phyloP scores from a whole-genome alignment of 2,329 filamentous ascomycete genomes.

The Alternaria atra region DNA sequence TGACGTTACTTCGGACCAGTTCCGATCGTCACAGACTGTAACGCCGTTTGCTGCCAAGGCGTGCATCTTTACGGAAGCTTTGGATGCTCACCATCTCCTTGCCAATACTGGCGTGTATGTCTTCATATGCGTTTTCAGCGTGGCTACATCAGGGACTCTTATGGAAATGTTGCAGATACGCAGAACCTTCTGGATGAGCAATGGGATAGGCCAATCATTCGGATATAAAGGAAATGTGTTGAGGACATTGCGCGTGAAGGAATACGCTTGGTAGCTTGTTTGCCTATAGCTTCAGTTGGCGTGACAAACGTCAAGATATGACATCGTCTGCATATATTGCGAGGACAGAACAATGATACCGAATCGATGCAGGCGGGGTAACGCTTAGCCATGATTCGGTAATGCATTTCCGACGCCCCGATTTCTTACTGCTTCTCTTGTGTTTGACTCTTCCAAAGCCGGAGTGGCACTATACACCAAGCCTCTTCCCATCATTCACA shows the following conservation, averaged over 20 bases:
- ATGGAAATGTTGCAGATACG: background rate
- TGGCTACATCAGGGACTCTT: background rate
- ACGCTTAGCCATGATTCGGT: background rate
- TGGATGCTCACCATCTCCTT: background rate
- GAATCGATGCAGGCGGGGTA: conserved; percentile 1
- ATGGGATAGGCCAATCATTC: background rate
- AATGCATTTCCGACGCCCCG: conserved; percentile 7
- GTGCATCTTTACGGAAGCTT: too few species aligned
- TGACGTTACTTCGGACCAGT: background rate
- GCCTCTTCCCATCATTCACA: background rate
- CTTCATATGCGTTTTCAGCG: background rate
- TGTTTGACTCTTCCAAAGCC: background rate
- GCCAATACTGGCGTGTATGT: background rate
- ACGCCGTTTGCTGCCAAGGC: background rate
- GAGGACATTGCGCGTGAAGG: background rate
- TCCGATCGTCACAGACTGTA: background rate
- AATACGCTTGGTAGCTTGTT: background rate
- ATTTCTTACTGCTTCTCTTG: background rate
- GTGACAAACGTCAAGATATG: background rate
- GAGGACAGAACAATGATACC: background rate
- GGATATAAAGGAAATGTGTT: background rate
- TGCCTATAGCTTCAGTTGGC: background rate
- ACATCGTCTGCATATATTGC: background rate
- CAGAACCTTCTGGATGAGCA: background rate
- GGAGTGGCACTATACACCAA: background rate